Conservation (phyloP, 2,329 filamentous ascomycete species). For the Paecilomyces variotii region DNA sequence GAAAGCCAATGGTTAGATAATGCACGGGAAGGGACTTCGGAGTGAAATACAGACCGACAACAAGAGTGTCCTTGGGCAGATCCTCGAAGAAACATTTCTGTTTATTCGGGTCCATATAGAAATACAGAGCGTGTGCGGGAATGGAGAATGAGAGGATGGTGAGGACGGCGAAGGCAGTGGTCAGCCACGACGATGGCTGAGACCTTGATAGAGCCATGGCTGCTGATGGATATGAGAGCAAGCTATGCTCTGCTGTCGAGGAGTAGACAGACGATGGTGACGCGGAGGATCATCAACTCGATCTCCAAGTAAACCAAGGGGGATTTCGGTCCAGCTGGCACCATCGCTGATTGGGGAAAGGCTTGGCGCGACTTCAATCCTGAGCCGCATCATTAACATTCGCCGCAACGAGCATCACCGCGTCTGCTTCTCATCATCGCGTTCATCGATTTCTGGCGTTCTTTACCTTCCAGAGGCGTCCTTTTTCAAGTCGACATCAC, state of each 20-base stretch:
- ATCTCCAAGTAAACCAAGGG: conserved; percentile 3
- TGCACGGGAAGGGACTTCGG: not conserved
- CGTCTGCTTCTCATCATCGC: not conserved
- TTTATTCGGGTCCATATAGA: conserved; percentile 79
- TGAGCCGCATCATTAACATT: not conserved
- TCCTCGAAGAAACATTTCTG: conserved; percentile 98
- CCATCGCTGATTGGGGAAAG: conserved; percentile 1
- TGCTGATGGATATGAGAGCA: not conserved
- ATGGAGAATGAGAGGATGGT: conserved; percentile 54
- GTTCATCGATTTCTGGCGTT: not conserved
- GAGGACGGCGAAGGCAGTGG: conserved; percentile 50
- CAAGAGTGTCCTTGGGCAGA: conserved; percentile 91
- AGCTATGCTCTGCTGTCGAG: not conserved
- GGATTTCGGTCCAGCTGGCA: conserved; percentile 10
- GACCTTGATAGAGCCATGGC: conserved; percentile 29
- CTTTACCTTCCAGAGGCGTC: not conserved
- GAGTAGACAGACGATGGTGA: conserved; percentile 1
- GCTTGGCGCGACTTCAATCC: not conserved
- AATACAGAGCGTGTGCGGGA: conserved; percentile 78
- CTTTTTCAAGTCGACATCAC: not conserved
- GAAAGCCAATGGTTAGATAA: not conserved
- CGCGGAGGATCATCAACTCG: not conserved
- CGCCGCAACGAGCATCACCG: not conserved
- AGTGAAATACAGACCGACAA: conserved; percentile 58
- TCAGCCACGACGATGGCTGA: conserved; percentile 28